Base-by-base conservation (phyloP, 2,329 filamentous ascomycete species). In the Lecanicillium sp. region DNA sequence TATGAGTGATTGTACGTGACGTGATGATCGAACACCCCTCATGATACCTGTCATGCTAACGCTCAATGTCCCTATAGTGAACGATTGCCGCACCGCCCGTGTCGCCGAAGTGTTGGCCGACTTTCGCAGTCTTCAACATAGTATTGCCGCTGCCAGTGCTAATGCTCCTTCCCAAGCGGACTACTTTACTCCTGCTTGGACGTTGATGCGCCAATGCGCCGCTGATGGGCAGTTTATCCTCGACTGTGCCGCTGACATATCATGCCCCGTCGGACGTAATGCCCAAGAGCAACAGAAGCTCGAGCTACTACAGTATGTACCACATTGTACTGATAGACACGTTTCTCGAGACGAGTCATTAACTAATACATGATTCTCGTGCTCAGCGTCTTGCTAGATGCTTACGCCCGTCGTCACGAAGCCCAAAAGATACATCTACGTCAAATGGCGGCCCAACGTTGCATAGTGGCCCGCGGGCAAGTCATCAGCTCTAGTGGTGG, bases 211-310 rank as follows among this genome's bases (percentile, higher is more conserved):
- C 35, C 80, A 84, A 64, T 83, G 79, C 65, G 69, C 73, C 43
- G 59, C 81, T 35, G 81, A 84, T 56, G 80, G 80, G 6, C 79
- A 81, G 58, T 72, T 81, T 63, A 83, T 84, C 54, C 71, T 84
- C 52, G 79, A 83, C 58, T 79, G 77, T 56, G 79, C 77, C 19
- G 79, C 79, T 33, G 81, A 84, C 61, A 79, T 14, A 71, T 69
- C 44, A 79, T 83, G 11, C 78, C 79, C 4, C 65, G 39, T 62
- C 61, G 39, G 79, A 78, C 46, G 77, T 77, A 47, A 26, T 10
- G 71, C 74, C 47, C 71, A 75, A 19, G 80, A 84, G 61, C 80
- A 84, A 61, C 63, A 62, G 23, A 83, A 81, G 60, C 79, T 79
- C 15, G 79, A 83, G 62, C 63, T 84, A 52, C 77, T 75, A 62